Base-by-base conservation (phyloP, 2,329 filamentous ascomycete genomes). In the Sclerotinia sclerotiorum region DNA sequence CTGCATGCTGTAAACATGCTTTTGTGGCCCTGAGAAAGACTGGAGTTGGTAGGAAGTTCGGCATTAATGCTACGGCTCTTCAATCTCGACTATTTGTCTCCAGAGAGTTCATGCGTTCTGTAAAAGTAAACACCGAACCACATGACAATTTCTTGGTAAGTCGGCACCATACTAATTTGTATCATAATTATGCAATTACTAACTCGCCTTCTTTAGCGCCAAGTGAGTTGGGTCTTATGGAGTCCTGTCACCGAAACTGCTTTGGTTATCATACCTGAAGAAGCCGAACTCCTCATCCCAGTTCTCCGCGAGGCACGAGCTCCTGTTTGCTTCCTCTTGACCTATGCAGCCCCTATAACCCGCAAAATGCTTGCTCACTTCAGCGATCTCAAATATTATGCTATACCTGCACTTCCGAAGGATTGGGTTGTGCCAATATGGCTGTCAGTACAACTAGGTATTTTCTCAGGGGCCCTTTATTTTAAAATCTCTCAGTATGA, bases 201-300 rank as follows among this genome's bases (percentile, higher is more conserved):
- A 67, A 71, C 10, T 19, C 24, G 49, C 71, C 39, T 68, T 79
- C 29, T 62, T 48, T n/a, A 74, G 72, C 80, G 83, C 1, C 77
- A 84, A 0, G 84, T 89, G 0, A 84, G 87, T 35, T 91, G 87
- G 87, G 74, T 91, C 2, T 76, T 91, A 0, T 89, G 84, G 83
- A 85, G 82, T 69, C 72, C 72, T 0, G n/a, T 72, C 0, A 78
- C 79, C 0, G 73, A 84, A 10, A 82, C 80, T 0, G 88, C 83
- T 0, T 70, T 91, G 0, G 75, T 91, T 2, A 73, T 91, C 1
- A 86, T 85, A 39, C 85, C 87, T 0, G 88, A 91, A 71, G 89
- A 91, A 74, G 87, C 83, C 0, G 86, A 91, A 67, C 57, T 73
- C 0, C 71, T 90, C 0, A 80, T 91, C 3, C 80, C 81, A 0